Evolutionary conservation across 805 yeast genomes (phyloP).

Genomic region (Yamadazyma laniorum): DNA sequence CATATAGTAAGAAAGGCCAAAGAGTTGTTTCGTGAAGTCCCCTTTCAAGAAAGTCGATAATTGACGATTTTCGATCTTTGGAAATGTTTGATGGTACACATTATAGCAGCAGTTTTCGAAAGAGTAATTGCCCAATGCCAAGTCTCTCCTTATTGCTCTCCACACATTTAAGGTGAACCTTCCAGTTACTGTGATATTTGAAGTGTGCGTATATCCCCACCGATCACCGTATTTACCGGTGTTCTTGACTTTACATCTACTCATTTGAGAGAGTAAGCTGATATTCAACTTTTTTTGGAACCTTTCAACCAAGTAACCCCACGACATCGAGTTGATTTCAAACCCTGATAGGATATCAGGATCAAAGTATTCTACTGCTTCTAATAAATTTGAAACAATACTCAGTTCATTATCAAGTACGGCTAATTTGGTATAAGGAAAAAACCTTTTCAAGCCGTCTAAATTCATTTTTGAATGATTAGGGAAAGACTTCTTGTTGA

Average conservation of each 20-base stretch:
- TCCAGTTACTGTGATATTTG: slow-evolving; percentile 69
- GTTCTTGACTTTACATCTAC: slow-evolving; percentile 53
- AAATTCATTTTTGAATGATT: background rate
- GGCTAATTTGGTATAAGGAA: background rate
- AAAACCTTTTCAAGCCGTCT: background rate
- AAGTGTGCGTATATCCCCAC: slow-evolving; percentile 82
- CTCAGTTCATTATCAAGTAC: slow-evolving; percentile 45
- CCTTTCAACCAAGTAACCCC: slow-evolving; percentile 88
- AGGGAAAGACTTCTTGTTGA: slow-evolving; percentile 8
- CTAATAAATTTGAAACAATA: slow-evolving; percentile 55
- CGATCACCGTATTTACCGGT: slow-evolving; percentile 58
- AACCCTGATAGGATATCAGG: slow-evolving; percentile 89
- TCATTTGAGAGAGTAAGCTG: slow-evolving; percentile 57
- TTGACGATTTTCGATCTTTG: slow-evolving; percentile 51
- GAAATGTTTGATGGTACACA: slow-evolving; percentile 63
- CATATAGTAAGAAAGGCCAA: slow-evolving; percentile 47
- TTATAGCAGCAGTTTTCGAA: slow-evolving; percentile 76
- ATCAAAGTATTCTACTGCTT: slow-evolving; percentile 60
- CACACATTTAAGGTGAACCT: slow-evolving; percentile 83
- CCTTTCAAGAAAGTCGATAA: slow-evolving; percentile 40
- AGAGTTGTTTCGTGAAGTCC: slow-evolving; percentile 16
- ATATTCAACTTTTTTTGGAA: slow-evolving; percentile 42
- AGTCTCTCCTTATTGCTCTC: slow-evolving; percentile 66
- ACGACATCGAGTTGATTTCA: slow-evolving; percentile 74
- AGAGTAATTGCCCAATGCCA: slow-evolving; percentile 64